These are phyloP conservation scores for Exidia glandulosa DNA, from an alignment of 768 basidiomycete species.

Conservation along the genomic window DNA sequence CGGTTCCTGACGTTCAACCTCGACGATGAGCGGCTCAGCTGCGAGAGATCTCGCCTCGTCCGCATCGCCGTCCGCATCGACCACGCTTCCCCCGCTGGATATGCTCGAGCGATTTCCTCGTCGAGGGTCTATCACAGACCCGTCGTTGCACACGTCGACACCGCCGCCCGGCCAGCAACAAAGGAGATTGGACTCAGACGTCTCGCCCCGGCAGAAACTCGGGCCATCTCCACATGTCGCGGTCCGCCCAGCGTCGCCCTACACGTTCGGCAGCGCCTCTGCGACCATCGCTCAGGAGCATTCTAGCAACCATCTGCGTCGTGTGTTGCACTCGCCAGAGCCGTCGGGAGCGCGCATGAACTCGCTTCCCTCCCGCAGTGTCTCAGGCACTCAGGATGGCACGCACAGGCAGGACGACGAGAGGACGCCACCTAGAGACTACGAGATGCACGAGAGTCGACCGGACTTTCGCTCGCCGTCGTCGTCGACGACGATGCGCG, in stretches of 20 bases:
- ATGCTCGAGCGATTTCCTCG: slow-evolving; percentile 20
- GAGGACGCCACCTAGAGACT: not conserved
- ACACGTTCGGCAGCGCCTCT: slow-evolving; percentile 61
- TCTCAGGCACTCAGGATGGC: slow-evolving; percentile 8
- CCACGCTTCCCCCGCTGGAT: not conserved
- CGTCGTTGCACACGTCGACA: slow-evolving; percentile 47
- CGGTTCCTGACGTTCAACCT: not conserved
- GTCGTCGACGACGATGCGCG: not conserved
- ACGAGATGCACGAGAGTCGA: not conserved
- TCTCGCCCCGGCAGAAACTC: slow-evolving; percentile 11
- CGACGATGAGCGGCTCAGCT: not conserved
- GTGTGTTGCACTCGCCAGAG: slow-evolving; percentile 18
- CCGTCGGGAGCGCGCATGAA: slow-evolving; percentile 42
- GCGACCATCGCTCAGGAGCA: slow-evolving; percentile 12
- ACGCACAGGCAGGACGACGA: not conserved
- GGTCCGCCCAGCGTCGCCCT: slow-evolving; percentile 53
- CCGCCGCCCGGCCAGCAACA: slow-evolving; percentile 3
- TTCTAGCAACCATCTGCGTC: slow-evolving; percentile 9
- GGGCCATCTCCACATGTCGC: slow-evolving; percentile 14
- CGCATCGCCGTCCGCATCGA: not conserved
- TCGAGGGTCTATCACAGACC: slow-evolving; percentile 77
- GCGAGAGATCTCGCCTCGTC: not conserved
- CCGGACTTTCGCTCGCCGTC: not conserved
- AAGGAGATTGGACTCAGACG: slow-evolving; percentile 3
- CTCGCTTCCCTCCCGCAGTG: slow-evolving; percentile 45